phyloP scores from a whole-genome alignment of 495 filamentous ascomycete genomes.

The Cenococcum geophilum region DNA sequence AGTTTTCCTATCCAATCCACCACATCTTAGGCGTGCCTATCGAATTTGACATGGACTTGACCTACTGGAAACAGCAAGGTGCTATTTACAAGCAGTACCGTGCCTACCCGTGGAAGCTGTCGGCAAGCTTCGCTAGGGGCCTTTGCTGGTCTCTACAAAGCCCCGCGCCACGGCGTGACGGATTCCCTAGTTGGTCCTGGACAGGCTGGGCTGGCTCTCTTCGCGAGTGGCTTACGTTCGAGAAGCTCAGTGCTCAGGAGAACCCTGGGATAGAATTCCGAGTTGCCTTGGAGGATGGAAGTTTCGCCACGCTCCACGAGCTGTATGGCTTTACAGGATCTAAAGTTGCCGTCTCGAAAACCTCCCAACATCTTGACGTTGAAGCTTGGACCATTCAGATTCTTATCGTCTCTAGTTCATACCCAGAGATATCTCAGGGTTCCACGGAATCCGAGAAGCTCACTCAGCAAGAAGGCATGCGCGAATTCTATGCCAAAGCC shows the following conservation, averaged over 20 bases:
- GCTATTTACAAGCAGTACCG: background rate
- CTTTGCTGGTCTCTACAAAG: background rate
- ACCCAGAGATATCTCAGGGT: background rate
- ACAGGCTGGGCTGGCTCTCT: slow-evolving; percentile 1
- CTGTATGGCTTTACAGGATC: background rate
- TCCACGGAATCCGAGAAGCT: background rate
- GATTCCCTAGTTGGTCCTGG: slow-evolving; percentile 10
- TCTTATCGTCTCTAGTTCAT: background rate
- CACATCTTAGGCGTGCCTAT: slow-evolving; percentile 3
- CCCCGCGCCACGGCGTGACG: background rate
- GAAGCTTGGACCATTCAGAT: slow-evolving; percentile 1
- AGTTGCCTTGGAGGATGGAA: background rate
- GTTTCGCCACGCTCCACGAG: background rate
- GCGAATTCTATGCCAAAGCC: background rate
- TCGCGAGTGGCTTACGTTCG: background rate
- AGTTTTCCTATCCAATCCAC: background rate
- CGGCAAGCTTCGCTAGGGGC: slow-evolving; percentile 3
- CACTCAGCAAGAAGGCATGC: background rate
- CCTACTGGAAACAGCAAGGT: background rate
- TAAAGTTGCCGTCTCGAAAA: background rate
- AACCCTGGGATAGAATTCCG: background rate
- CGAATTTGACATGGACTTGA: slow-evolving; percentile 7
- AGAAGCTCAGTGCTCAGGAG: slow-evolving; percentile 2
- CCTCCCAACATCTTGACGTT: background rate
- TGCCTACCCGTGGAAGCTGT: slow-evolving; percentile 2